Conservation (phyloP, 108 stramenopile species). For the Nitzschia sp. region DNA sequence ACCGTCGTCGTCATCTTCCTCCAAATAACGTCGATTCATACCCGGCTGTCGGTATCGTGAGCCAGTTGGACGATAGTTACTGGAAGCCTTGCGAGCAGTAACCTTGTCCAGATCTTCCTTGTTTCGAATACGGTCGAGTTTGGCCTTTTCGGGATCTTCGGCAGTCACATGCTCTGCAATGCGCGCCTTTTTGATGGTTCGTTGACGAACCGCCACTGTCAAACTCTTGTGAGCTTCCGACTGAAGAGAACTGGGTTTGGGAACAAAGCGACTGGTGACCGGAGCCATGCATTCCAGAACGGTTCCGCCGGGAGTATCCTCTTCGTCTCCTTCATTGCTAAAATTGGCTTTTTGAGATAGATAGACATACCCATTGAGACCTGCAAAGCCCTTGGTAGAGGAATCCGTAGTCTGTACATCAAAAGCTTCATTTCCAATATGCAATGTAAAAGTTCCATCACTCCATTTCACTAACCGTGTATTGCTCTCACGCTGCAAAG, state of each 20-base stretch:
- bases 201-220: conserved; percentile 73
- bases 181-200: conserved; percentile 69
- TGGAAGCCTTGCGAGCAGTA: conserved; percentile 39
- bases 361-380: conserved; percentile 76
- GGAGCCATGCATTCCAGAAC: conserved; percentile 74
- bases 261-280: conserved; percentile 55
- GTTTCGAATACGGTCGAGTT: conserved; percentile 63
- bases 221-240: conserved; percentile 83
- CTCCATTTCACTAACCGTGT: conserved; percentile 86
- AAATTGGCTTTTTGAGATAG: conserved; percentile 69
- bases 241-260: conserved; percentile 71
- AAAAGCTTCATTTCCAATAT: conserved; percentile 86
- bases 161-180: conserved; percentile 81
- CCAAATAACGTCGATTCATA: conserved; percentile 73
- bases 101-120: conserved; percentile 75
- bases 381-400: conserved; percentile 45
- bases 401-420: conserved; percentile 54
- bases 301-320: conserved; percentile 58
- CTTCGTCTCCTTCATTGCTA: conserved; percentile 33
- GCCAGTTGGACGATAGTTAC: conserved; percentile 15
- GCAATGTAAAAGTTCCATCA: conserved; percentile 83
- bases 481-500: conserved; percentile 65
- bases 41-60: conserved; percentile 42
- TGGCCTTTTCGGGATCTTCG: conserved; percentile 84
- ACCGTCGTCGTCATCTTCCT: conserved; percentile 67